These are phyloP conservation scores for Rhypophila decipiens DNA, from an alignment of 495 filamentous ascomycete species.

Conservation along the genomic window DNA sequence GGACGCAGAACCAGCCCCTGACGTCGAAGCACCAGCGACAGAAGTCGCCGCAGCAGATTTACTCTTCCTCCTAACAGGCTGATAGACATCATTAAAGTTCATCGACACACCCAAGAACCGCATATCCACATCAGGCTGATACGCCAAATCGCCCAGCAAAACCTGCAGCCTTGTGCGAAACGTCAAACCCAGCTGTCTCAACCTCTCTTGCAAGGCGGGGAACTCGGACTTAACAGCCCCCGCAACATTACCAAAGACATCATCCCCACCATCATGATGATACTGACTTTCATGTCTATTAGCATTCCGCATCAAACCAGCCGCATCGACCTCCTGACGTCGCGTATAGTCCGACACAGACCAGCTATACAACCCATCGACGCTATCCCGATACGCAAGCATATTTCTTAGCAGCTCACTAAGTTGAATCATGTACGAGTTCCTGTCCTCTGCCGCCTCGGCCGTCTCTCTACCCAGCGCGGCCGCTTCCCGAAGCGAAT, in stretches of 20 bases:
- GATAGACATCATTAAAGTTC: slow-evolving; percentile 98
- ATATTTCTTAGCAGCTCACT: slow-evolving; percentile 90
- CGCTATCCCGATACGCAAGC: slow-evolving; percentile 87
- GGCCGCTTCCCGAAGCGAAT: slow-evolving; percentile 24
- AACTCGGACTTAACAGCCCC: slow-evolving; percentile 50
- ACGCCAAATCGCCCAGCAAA: slow-evolving; percentile 80
- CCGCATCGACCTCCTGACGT: slow-evolving; percentile 73
- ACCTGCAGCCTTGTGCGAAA: slow-evolving; percentile 72
- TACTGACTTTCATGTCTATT: neutral
- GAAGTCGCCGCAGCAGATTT: slow-evolving; percentile 11
- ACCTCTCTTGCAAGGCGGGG: slow-evolving; percentile 62
- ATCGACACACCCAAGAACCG: slow-evolving; percentile 90
- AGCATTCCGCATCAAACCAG: slow-evolving; percentile 7
- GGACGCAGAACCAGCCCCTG: neutral
- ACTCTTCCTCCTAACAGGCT: slow-evolving; percentile 58
- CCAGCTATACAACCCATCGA: slow-evolving; percentile 92
- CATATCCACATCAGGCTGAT: slow-evolving; percentile 94
- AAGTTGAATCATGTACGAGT: slow-evolving; percentile 84
- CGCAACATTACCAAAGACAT: slow-evolving; percentile 44
- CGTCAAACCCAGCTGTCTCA: slow-evolving; percentile 61
- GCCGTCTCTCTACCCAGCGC: slow-evolving; percentile 20
- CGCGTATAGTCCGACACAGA: slow-evolving; percentile 88
- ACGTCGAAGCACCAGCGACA: neutral
- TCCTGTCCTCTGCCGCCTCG: slow-evolving; percentile 48
- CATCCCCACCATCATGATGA: neutral